These are phyloP conservation scores for Fusarium dimerum DNA, from an alignment of 2,329 filamentous ascomycete species.

Conservation along the genomic window DNA sequence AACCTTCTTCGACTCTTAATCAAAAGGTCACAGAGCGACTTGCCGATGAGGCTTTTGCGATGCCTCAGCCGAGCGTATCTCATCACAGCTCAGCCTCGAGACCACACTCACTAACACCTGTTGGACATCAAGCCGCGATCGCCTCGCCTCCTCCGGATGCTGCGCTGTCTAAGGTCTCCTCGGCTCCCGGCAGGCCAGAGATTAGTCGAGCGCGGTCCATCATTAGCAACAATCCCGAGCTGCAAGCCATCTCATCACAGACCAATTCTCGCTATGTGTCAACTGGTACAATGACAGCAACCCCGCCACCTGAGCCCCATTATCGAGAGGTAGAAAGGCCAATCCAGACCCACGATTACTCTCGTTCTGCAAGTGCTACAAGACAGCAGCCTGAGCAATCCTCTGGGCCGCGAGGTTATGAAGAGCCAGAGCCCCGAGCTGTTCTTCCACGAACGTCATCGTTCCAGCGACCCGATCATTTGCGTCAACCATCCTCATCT, in stretches of 20 bases:
- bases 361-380: conserved; percentile 31
- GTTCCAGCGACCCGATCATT: conserved; percentile 29
- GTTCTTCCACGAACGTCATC: conserved; percentile 23
- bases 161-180: conserved; percentile 40
- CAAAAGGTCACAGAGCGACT: conserved; percentile 73
- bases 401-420: conserved; percentile 12
- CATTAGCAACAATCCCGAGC: conserved; percentile 62
- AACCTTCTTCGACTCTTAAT: conserved; percentile 49
- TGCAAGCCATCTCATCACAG: conserved; percentile 57
- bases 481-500: conserved; percentile 27
- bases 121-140: conserved; percentile 21
- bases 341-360: conserved; percentile 22
- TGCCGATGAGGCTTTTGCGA: conserved; percentile 80
- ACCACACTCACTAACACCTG: conserved; percentile 35
- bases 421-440: conserved; percentile 25
- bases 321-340: conserved; percentile 12
- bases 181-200: conserved; percentile 45
- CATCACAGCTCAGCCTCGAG: conserved; percentile 24
- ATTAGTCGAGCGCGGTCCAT: conserved; percentile 65
- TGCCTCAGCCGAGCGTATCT: conserved; percentile 33
- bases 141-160: conserved; percentile 30
- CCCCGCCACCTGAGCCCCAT: conserved; percentile 50
- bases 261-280: conserved; percentile 47
- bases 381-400: conserved; percentile 23
- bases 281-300: conserved; percentile 78